These are phyloP conservation scores for Acer negundo DNA, from an alignment of 345 rosid genomes.

Conservation along the genomic window DNA sequence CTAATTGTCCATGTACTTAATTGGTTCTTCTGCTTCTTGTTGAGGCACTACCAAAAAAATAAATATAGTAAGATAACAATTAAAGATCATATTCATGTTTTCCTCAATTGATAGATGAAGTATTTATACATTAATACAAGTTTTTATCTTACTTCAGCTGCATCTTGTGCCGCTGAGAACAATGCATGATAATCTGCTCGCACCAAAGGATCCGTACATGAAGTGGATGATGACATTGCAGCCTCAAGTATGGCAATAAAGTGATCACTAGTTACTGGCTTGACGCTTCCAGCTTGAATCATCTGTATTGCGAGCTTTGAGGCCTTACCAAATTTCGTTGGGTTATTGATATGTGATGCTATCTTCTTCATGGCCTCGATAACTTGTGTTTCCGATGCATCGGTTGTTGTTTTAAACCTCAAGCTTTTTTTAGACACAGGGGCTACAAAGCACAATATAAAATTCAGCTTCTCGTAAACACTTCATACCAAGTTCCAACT, in stretches of 20 bases:
- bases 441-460: slow-evolving; percentile 26
- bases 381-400: slow-evolving; percentile 83
- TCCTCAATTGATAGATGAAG: neutral
- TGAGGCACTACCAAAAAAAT: slow-evolving; percentile 54
- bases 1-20: slow-evolving; percentile 64
- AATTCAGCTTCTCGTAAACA: slow-evolving; percentile 10
- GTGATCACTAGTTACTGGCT: slow-evolving; percentile 68
- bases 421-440: slow-evolving; percentile 50
- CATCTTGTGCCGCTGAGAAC: slow-evolving; percentile 85
- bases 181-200: slow-evolving; percentile 75
- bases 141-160: slow-evolving; percentile 54
- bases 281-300: slow-evolving; percentile 89
- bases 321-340: slow-evolving; percentile 78
- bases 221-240: slow-evolving; percentile 71
- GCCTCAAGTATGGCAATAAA: slow-evolving; percentile 81
- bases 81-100: slow-evolving; percentile 17
- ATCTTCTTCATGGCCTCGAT: slow-evolving; percentile 94
- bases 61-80: slow-evolving; percentile 18
- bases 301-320: slow-evolving; percentile 88
- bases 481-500: neutral
- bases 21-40: slow-evolving; percentile 70
- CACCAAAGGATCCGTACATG: slow-evolving; percentile 79
- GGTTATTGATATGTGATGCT: slow-evolving; percentile 81
- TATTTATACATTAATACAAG: neutral
- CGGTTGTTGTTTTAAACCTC: slow-evolving; percentile 88